A percentile compares a stretch with the other conserved stretches of the same genome.
These are phyloP conservation scores for Forsythia suspensa DNA, from an alignment of 257 asterid genomes.

Conservation along the genomic window DNA sequence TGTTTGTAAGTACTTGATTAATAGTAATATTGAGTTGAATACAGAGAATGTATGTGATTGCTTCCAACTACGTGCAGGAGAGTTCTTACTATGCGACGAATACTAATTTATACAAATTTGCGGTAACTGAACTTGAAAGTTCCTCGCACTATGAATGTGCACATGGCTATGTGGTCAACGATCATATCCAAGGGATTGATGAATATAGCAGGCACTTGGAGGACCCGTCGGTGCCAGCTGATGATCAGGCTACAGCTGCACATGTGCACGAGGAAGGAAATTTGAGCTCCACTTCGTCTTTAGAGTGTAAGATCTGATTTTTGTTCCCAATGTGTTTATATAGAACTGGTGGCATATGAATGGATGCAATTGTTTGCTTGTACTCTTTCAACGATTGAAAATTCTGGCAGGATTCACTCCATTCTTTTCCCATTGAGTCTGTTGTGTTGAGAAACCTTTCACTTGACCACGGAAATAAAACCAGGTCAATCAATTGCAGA, in stretches of 20 bases:
- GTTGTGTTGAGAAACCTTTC: background rate
- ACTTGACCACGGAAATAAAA: background rate
- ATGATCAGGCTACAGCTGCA: slow-evolving; percentile 45
- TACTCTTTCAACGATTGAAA: background rate
- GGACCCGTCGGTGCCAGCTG: slow-evolving; percentile 37
- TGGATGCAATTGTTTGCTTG: background rate
- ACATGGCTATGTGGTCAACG: slow-evolving; percentile 49
- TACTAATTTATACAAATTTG: background rate
- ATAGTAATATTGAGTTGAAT: background rate
- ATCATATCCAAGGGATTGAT: slow-evolving; percentile 40
- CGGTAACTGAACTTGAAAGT: slow-evolving; percentile 34
- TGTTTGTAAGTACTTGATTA: background rate
- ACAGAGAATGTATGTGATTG: background rate
- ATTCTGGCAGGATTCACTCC: too few species aligned
- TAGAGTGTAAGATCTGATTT: slow-evolving; percentile 62
- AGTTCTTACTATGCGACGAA: background rate
- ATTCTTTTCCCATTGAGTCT: background rate
- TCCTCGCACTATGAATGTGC: slow-evolving; percentile 65
- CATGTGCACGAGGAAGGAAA: slow-evolving; percentile 41
- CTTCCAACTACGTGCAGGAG: background rate
- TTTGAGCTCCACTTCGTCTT: slow-evolving; percentile 41
- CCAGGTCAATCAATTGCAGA: background rate
- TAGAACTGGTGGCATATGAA: background rate
- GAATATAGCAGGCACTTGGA: slow-evolving; percentile 47
- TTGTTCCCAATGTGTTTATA: background rate